Base-by-base conservation (phyloP, 2,329 filamentous ascomycete genomes). In the Apiospora pterosperma region DNA sequence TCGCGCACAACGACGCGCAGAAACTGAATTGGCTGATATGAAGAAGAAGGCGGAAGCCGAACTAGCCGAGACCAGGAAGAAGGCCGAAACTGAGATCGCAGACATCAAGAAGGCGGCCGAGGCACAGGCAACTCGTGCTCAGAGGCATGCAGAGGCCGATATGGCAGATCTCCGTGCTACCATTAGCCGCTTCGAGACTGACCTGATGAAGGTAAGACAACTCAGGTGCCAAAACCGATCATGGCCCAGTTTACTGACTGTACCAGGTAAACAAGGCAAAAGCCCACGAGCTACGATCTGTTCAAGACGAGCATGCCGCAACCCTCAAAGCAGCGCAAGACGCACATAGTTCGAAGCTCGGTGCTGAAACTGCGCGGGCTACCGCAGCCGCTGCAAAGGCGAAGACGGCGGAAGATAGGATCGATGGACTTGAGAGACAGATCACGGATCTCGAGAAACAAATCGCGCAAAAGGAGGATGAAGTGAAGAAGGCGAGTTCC, bases 151-250 rank as follows among this genome's bases (percentile, higher is more conserved):
- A 25, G 75, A 73, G 34, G 75, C 74, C 25, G 72, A 74, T 58
- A 74, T 71, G 68, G 74, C 72, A 52, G 75, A 73, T 62, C 71
- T 76, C 21, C 70, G 71, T 38, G 74, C 74, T 16, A 74, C 73
- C 14, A 75, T 90, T 34, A 85, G 84, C 63, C 82, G 84, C 55
- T 77, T 93, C 19, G 85, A 91, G 73, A 84, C 86, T 38, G 85
- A 88, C 69, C 68, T 90, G 14, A 82, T 87, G 75, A 89, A 88
- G 80, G 86, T 85, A 73, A 63, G 73, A 0, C 31, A 25, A 12
- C 21, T 19, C n/a, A n/a, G n/a, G n/a, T n/a, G 16, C 23, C 34
- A 44, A 23, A 8, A 14, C 0, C 23, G 19, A 31, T 39, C 10
- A 23, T 39, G n/a, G 11, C 23, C 14, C 5, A 14, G 4, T 38